Evolutionary conservation across 75 land plant species (phyloP).

Genomic region (Adiantum capillusveneris): DNA sequence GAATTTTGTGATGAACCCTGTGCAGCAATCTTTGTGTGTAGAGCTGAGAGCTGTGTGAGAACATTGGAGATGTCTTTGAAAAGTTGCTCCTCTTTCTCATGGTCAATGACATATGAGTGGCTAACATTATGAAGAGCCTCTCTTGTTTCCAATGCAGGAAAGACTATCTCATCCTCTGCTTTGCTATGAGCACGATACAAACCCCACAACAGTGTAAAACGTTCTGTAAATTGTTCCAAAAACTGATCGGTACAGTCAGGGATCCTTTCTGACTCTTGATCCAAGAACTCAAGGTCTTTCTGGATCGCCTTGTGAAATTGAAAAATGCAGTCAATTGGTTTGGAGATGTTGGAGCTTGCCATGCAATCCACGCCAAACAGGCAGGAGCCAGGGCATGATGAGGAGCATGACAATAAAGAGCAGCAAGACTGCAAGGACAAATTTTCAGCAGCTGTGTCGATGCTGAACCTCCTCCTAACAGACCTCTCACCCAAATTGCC

Average conservation of each 20-base stretch:
- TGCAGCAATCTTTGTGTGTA: conserved; percentile 12
- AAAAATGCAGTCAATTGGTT: conserved; percentile 79
- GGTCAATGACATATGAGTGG: conserved; percentile 79
- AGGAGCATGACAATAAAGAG: not conserved
- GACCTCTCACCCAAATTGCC: not conserved
- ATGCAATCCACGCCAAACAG: not conserved
- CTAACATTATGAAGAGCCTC: conserved; percentile 86
- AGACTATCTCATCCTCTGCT: conserved; percentile 91
- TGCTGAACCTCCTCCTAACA: not conserved
- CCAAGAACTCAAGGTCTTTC: conserved; percentile 75
- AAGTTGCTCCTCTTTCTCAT: conserved; percentile 70
- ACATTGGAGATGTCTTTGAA: conserved; percentile 65
- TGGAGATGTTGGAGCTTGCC: conserved; percentile 20
- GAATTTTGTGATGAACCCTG: not conserved
- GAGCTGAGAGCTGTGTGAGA: conserved; percentile 43
- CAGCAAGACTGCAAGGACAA: not conserved
- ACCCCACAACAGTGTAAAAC: conserved; percentile 72
- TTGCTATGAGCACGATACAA: conserved; percentile 84
- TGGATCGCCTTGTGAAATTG: conserved; percentile 83
- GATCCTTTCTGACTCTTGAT: conserved; percentile 66
- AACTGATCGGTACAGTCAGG: conserved; percentile 48
- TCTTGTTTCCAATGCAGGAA: conserved; percentile 80
- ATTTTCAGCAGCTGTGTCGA: not conserved
- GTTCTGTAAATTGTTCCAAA: conserved; percentile 65
- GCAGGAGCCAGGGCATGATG: conserved; percentile 1